A percentile compares a stretch with the other conserved stretches of the same genome.
These are phyloP conservation scores for Ceratocystis variospora DNA, from an alignment of 2,329 filamentous ascomycete genomes.

Conservation along the genomic window DNA sequence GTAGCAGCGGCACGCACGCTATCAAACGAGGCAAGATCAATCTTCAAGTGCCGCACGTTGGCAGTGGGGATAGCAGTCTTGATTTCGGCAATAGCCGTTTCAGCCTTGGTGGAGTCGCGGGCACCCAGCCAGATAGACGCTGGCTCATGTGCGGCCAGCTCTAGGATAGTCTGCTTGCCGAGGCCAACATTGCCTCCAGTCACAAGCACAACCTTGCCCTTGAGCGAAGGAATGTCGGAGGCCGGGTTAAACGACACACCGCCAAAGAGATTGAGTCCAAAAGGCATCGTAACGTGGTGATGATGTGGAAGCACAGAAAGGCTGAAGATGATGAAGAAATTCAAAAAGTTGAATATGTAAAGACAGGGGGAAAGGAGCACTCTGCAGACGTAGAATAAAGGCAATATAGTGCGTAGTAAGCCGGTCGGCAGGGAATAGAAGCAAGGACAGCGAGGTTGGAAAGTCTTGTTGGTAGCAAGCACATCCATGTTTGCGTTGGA, in stretches of 20 bases:
- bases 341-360: not conserved
- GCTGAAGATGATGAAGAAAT: slow-evolving; percentile 11
- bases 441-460: slow-evolving; percentile 1
- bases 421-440: not conserved
- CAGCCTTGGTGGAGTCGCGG: slow-evolving; percentile 30
- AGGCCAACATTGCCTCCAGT: slow-evolving; percentile 33
- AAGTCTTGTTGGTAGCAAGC: not conserved
- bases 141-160: slow-evolving; percentile 31
- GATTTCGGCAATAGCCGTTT: slow-evolving; percentile 20
- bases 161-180: slow-evolving; percentile 28
- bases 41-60: slow-evolving; percentile 23
- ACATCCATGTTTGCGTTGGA: not conserved
- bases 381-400: not conserved
- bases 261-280: slow-evolving; percentile 17
- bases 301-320: slow-evolving; percentile 13
- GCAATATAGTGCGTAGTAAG: not conserved
- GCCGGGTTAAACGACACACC: slow-evolving; percentile 26
- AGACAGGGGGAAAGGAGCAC: not conserved
- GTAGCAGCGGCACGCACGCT: slow-evolving; percentile 29
- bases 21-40: slow-evolving; percentile 30
- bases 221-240: slow-evolving; percentile 32
- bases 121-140: slow-evolving; percentile 33
- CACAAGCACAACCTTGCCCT: slow-evolving; percentile 34
- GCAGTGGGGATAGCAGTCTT: slow-evolving; percentile 13
- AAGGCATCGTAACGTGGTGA: slow-evolving; percentile 17